A percentile compares a stretch with the other conserved stretches of the same genome.
Conservation (phyloP, 257 asterid species). For the Solanum tacnaense region DNA sequence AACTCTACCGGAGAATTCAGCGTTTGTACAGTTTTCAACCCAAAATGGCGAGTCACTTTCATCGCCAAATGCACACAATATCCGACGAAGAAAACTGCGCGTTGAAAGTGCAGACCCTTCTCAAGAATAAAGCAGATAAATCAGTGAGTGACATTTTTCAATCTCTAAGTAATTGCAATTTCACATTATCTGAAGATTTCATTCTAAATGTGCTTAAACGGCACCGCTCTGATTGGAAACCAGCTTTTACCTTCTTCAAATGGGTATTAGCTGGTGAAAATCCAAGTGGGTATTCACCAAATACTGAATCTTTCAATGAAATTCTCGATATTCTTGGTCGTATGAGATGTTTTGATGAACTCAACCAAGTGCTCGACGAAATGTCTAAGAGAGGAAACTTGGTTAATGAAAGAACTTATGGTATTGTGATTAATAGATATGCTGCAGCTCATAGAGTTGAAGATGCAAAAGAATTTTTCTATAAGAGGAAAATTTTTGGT, state of each 20-base stretch:
- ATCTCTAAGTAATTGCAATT: conserved; percentile 24
- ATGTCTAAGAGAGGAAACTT: conserved; percentile 37
- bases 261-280: conserved; percentile 24
- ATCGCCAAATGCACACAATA: neutral
- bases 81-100: conserved; percentile 6
- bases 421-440: conserved; percentile 34
- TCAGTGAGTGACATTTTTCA: conserved; percentile 25
- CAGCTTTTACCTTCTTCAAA: conserved; percentile 53
- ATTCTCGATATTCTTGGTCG: conserved; percentile 53
- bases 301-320: conserved; percentile 39
- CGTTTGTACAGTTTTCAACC: neutral
- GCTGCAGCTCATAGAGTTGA: conserved; percentile 62
- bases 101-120: conserved; percentile 39
- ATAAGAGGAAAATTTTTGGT: conserved; percentile 35
- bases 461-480: conserved; percentile 46
- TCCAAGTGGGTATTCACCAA: conserved; percentile 15
- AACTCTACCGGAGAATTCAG: neutral
- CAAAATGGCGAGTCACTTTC: neutral
- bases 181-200: conserved; percentile 37
- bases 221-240: conserved; percentile 68
- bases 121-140: conserved; percentile 25
- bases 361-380: conserved; percentile 64
- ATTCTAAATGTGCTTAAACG: conserved; percentile 60
- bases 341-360: conserved; percentile 36
- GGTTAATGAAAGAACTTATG: conserved; percentile 39